Base-by-base conservation (phyloP, 2,329 filamentous ascomycete genomes). In the Xylaria sp. region DNA sequence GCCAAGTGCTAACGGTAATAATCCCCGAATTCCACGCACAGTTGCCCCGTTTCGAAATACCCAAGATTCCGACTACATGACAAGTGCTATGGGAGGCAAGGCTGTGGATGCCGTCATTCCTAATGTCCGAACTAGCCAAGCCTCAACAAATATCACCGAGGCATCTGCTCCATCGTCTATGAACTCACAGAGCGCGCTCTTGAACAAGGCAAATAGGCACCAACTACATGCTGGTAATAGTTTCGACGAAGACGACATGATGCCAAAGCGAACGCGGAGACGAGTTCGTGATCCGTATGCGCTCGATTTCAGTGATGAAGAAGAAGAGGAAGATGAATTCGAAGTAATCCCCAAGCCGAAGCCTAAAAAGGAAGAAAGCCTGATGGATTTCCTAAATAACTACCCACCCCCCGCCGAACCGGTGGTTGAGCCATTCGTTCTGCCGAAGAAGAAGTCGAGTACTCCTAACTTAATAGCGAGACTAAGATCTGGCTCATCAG, bases 271-370 rank as follows among this genome's bases (percentile, higher is more conserved):
- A 63, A 97, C 92, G 76, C 92, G 91, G 53, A 88, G 91, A 54
- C 89, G 93, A 33, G 89, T 94, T 60, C 92, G 88, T 65, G 96
- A 99, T 75, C 96, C 95, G 0, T 98, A 98, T 73, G 93, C 94
- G n/a, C 93, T 98, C 71, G 94, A 97, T 76, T 84, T 89, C 36
- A 92, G 90, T 74, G 91, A 93, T 65, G 88, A 92, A 63, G 90
- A 89, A 10, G 69, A 88, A 13, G 85, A 89, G 6, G 69, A 88
- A 15, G 85, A 89, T 2, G 64, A 88, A 36, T 78, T 86, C 23
- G 79, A 84, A 26, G 82, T 80, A 7, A 81, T 81, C 15, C 80
- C 86, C 1, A 76, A 75, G 63, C 83, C 84, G 2, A 79, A 79
- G 13, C 75, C 75, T 4, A 83, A 83, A 70, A 81, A 85, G 70